These are phyloP conservation scores for Dissophora globulifera DNA, from an alignment of 192 early-diverging fungal genomes.

Conservation along the genomic window DNA sequence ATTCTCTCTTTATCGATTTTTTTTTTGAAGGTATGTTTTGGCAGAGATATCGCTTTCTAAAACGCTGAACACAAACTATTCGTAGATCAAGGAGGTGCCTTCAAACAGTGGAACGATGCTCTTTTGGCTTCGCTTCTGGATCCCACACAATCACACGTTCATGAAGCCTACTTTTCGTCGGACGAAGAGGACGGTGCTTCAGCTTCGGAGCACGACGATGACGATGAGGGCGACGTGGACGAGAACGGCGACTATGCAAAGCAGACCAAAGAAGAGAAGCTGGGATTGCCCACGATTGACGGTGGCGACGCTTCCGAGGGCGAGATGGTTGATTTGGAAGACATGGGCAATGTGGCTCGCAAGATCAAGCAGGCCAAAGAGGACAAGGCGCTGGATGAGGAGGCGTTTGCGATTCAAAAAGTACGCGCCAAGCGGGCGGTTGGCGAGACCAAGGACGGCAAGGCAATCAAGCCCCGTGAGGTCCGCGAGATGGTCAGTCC, in stretches of 20 bases:
- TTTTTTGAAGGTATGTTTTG: too few species aligned
- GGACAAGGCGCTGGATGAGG: conserved; percentile 64
- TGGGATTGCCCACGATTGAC: conserved; percentile 52
- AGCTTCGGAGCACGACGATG: conserved; percentile 64
- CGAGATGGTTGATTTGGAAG: conserved; percentile 78
- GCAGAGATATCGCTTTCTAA: not conserved
- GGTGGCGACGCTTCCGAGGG: conserved; percentile 58
- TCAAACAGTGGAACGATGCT: conserved; percentile 51
- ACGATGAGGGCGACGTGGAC: conserved; percentile 44
- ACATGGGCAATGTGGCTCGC: conserved; percentile 72
- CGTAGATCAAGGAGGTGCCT: conserved; percentile 46
- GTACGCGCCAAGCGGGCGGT: conserved; percentile 58
- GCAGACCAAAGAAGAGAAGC: conserved; percentile 51
- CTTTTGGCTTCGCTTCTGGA: conserved; percentile 51
- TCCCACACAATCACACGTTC: conserved; percentile 54
- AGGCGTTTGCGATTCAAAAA: conserved; percentile 54
- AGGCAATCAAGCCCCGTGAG: conserved; percentile 49
- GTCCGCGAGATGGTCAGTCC: conserved; percentile 78
- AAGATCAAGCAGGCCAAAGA: conserved; percentile 67
- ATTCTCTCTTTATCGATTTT: too few species aligned
- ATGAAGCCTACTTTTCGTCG: conserved; percentile 58
- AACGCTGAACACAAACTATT: not conserved
- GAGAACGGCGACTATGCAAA: conserved; percentile 29
- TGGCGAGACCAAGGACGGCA: conserved; percentile 42
- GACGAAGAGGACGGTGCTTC: conserved; percentile 63